Conservation (phyloP, 2,329 filamentous ascomycete species). For the Aureobasidium sp. region DNA sequence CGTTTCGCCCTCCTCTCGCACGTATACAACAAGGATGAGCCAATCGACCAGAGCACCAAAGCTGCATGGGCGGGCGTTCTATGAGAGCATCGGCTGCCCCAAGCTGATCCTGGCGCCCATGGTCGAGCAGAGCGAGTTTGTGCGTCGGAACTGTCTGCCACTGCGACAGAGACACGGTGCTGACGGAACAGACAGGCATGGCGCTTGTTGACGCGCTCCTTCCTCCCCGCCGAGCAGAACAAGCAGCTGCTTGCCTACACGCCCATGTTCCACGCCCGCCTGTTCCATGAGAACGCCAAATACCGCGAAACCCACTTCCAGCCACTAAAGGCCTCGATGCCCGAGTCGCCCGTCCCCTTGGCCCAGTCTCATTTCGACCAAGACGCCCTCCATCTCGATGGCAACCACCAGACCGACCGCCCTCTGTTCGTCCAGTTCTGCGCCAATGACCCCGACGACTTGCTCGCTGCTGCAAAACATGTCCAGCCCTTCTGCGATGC, state of each 20-base stretch:
- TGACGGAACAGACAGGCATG: slow-evolving; percentile 61
- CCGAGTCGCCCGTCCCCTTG: slow-evolving; percentile 30
- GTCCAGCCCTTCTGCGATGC: slow-evolving; percentile 88
- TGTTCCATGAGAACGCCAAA: slow-evolving; percentile 69
- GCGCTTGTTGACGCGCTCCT: slow-evolving; percentile 93
- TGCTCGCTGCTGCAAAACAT: slow-evolving; percentile 69
- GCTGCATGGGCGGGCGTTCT: slow-evolving; percentile 70
- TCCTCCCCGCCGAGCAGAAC: slow-evolving; percentile 60
- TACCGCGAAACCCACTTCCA: slow-evolving; percentile 81
- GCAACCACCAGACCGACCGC: slow-evolving; percentile 75
- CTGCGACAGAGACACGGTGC: neutral
- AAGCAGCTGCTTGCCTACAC: slow-evolving; percentile 75
- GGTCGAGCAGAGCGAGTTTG: slow-evolving; percentile 98
- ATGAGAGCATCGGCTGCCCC: slow-evolving; percentile 87
- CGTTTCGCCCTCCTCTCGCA: too few species aligned
- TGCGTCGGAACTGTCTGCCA: slow-evolving; percentile 42
- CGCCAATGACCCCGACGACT: slow-evolving; percentile 73
- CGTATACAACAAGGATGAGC: neutral
- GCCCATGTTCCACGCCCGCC: slow-evolving; percentile 90
- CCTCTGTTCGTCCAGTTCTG: slow-evolving; percentile 97
- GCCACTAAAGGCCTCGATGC: slow-evolving; percentile 40
- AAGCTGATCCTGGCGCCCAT: slow-evolving; percentile 90
- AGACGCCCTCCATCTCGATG: slow-evolving; percentile 62
- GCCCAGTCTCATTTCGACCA: slow-evolving; percentile 25
- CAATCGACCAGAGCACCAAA: slow-evolving; percentile 18